Evolutionary conservation across 2,329 filamentous ascomycete species (phyloP), one percentile per base, ranked within the genome.

Genomic region (Elsinoe australis): DNA sequence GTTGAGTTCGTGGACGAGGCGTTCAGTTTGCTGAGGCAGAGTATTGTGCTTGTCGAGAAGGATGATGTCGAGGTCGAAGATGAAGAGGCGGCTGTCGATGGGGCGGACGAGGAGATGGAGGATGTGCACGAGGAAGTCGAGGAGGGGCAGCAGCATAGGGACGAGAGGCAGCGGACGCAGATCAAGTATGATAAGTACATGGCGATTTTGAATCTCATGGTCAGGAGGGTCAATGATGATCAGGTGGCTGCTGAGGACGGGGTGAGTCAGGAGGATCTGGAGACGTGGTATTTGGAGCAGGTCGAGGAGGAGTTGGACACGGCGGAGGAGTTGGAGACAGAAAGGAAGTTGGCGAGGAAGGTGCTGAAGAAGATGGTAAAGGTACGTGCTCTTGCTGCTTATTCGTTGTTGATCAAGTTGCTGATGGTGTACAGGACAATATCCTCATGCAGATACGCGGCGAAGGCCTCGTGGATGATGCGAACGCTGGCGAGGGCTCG

Each of bases 161-260:
- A 66, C 28, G 52, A 26, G 42, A 46, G n/a, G 42, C 71, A 74
- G 56, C 88, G 84, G 69, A 92, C 86, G 47, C 92, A 88, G 59
- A 90, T 98, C 61, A 94, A 88, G 3, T 94, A 94, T 60, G 90
- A 96, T 60, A 92, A 94, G 67, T 98, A 94, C 67, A 85, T 90
- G 63, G 76, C 79, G 60, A 95, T 96, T 65, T 79, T 95, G 51
- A 95, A 94, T 63, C 68, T 86, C 59, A 73, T 98, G 38, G 85
- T 95, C 22, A 79, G 82, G 56, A 80, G 84, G 18, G 80, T 98
- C 58, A 87, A 83, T 57, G 84, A 90, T 49, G 87, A 94, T 59
- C 88, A 96, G 66, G 66, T 74, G 5, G 71, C 74, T 8, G 78
- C 72, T 0, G 87, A 86, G 32, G 87, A 95, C 56, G 92, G 92